Conservation (phyloP, 805 yeast species). For the Ogataea corticis region DNA sequence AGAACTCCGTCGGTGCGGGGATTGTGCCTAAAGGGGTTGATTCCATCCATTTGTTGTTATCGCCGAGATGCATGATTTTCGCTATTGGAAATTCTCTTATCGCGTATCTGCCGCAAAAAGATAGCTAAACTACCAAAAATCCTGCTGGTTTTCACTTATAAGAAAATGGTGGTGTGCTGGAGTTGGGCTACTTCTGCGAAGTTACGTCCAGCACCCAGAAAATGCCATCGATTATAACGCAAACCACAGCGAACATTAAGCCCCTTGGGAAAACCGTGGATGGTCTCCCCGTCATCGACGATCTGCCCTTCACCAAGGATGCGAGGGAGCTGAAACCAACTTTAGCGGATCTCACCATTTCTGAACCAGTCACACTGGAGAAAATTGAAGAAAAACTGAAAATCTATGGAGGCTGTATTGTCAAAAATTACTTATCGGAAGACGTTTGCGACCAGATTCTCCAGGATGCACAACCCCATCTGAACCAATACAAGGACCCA, state of each 20-base stretch:
- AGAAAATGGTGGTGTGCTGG: too few species aligned
- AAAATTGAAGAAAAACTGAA: slow-evolving; percentile 1
- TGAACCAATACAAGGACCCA: background rate
- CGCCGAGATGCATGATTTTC: background rate
- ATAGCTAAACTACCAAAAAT: too few species aligned
- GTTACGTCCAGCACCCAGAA: too few species aligned
- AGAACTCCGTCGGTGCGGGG: too few species aligned
- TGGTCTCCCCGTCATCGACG: background rate
- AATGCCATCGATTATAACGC: background rate
- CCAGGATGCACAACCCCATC: background rate
- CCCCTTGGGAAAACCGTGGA: background rate
- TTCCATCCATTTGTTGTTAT: too few species aligned
- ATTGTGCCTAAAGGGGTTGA: too few species aligned
- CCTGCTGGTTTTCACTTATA: too few species aligned
- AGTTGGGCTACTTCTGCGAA: too few species aligned
- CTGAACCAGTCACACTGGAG: background rate
- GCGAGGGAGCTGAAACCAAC: background rate
- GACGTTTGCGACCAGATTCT: background rate
- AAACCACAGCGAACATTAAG: background rate
- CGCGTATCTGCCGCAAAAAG: too few species aligned
- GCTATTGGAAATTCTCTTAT: too few species aligned
- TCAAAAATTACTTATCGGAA: background rate
- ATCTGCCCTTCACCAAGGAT: background rate
- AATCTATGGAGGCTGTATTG: slow-evolving; percentile 2
- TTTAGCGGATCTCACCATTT: background rate